Evolutionary conservation across 805 yeast genomes (phyloP), one percentile per base, ranked within the genome.

Genomic region (Teunomyces cretensis): DNA sequence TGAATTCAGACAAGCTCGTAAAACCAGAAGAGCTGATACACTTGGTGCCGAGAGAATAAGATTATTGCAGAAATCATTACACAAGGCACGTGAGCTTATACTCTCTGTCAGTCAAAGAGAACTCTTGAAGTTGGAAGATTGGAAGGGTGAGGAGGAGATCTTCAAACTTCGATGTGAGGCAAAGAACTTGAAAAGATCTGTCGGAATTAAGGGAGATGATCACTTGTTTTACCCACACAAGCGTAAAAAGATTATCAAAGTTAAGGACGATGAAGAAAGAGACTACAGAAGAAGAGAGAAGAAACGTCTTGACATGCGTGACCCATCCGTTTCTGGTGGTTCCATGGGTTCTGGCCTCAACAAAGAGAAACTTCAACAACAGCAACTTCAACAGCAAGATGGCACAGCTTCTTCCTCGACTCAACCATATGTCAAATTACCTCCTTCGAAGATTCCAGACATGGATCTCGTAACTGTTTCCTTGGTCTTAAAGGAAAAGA

Each of bases 1-100:
- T 64, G 98, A 91, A 60, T 85, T 89, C 52, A 81, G 99, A 53
- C 97, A 88, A 61, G 94, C 95, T 26, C 85, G 99, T 64, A 94
- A 94, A 64, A 94, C 99, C 0, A 81, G 99, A 64, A 81, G 98
- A 52, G 88, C 97, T 0, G 99, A 94, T 68, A 79, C 87, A 28
- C 87, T 89, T 55, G 89, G 94, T 54, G 84, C 90, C 11, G 97
- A 91, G 64, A 80, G 91, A 52, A 72, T 94, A 41, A 77, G 94
- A 16, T 62, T 79, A 45, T 70, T 94, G 27, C 88, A 86, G 50
- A 76, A 77, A 48, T 96, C 94, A 48, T 74, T 94, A 68, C 84
- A 80, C 50, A 77, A 83, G 41, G 95, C 96, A 1, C 76, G 84
- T 51, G 82, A 79, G 41, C 69, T 94, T 37, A 74, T 89, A 15